phyloP scores from a whole-genome alignment of 768 basidiomycete species.

The Tulasnella sp. region DNA sequence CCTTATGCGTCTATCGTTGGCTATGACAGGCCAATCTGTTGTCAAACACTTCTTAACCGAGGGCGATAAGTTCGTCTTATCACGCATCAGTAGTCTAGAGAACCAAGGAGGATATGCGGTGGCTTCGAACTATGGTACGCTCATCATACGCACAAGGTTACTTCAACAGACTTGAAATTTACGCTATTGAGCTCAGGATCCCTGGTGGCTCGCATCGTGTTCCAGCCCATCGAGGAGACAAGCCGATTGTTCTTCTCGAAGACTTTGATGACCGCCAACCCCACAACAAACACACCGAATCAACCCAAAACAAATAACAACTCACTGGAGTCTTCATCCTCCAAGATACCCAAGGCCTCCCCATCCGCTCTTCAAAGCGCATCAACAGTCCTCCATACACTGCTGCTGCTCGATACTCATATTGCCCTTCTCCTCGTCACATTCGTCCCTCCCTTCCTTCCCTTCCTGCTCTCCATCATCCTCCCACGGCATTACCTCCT shows the following conservation, averaged over 20 bases:
- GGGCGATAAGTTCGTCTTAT: slow-evolving; percentile 84
- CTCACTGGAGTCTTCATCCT: too few species aligned
- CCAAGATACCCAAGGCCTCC: slow-evolving; percentile 1
- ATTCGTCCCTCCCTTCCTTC: slow-evolving; percentile 67
- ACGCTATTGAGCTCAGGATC: slow-evolving; percentile 52
- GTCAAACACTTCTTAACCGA: slow-evolving; percentile 94
- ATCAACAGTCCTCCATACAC: slow-evolving; percentile 35
- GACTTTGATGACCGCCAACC: slow-evolving; percentile 30
- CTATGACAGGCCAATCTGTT: slow-evolving; percentile 79
- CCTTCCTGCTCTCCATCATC: slow-evolving; percentile 53
- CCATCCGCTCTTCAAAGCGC: not conserved
- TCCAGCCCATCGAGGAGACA: slow-evolving; percentile 94
- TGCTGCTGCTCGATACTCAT: slow-evolving; percentile 50
- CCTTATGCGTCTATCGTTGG: slow-evolving; percentile 53
- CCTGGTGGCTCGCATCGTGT: slow-evolving; percentile 79
- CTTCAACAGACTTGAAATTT: not conserved
- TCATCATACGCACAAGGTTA: slow-evolving; percentile 42
- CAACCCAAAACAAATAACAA: not conserved
- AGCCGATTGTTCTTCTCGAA: slow-evolving; percentile 81
- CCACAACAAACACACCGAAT: too few species aligned
- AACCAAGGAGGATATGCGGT: slow-evolving; percentile 83
- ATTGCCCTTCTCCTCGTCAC: slow-evolving; percentile 54
- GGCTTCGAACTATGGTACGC: slow-evolving; percentile 83
- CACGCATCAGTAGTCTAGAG: slow-evolving; percentile 66
- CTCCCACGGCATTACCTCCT: slow-evolving; percentile 42